Evolutionary conservation across 2,329 filamentous ascomycete genomes (phyloP), one percentile per base, ranked within the genome.

Genomic region (Cercospora sp.): DNA sequence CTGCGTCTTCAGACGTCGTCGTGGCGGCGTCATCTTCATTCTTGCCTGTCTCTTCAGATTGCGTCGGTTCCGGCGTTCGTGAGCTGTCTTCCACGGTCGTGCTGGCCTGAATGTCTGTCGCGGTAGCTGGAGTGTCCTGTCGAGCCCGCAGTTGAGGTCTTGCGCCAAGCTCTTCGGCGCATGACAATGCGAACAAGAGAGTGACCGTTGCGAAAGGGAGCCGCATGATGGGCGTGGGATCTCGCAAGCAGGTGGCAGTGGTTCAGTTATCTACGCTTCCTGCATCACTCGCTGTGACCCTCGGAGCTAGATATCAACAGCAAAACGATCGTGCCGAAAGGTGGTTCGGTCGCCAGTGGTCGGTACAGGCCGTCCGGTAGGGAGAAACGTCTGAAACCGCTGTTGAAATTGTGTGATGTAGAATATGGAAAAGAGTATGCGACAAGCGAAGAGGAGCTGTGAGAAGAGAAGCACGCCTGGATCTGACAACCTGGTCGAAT

Each of bases 281-380:
- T 30, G 63, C 63, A 68, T 63, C 63, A 36, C 53, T 23, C 18
- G 42, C n/a, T 5, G 10, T 30, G 18, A 51, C 36, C 23, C 33
- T 31, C 53, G 30, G 51, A 42, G 62, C 30, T 57, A 12, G 48
- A 53, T 16, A 58, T 58, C 30, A 58, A 58, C 51, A 42, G 18
- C 26, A 62, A 30, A 62, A 28, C 26, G 48, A 30, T 51, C 3
- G 23, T 28, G 23, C 48, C 58, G 57, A 60, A 61, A 65, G 64
- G 57, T 60, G 64, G 64, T 42, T 65, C 57, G 57, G 64, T 53
- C 23, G 42, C 64, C 64, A 65, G 64, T 60, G 45, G 58, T 61
- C 13, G 36, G 62, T 30, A 23, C 51, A 55, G 30, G 64, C 42
- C 64, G 64, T 36, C 55, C 42, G 57, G 64, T 28, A 55, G 23